These are phyloP conservation scores for Rhexocercosporidium sp. DNA, from an alignment of 2,329 filamentous ascomycete species.

Conservation along the genomic window DNA sequence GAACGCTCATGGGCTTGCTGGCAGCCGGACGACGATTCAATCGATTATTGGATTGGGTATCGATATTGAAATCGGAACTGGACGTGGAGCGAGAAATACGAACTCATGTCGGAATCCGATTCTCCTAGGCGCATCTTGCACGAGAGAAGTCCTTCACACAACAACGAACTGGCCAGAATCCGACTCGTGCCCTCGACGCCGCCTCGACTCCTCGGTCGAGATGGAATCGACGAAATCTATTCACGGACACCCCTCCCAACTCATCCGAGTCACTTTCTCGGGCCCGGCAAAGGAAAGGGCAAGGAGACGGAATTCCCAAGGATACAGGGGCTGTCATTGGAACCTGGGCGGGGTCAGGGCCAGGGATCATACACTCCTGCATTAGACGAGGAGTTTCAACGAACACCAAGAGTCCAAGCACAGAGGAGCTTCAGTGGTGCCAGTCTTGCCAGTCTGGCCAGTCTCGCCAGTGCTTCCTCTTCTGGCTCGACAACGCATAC, in stretches of 20 bases:
- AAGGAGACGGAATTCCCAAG: conserved; percentile 23
- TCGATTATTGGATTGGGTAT: neutral
- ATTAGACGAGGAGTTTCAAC: conserved; percentile 39
- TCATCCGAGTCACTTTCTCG: conserved; percentile 40
- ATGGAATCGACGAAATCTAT: conserved; percentile 36
- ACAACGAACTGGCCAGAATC: conserved; percentile 28
- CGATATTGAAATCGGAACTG: conserved; percentile 1
- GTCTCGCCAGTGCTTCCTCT: too few relatives aligned
- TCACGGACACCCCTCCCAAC: conserved; percentile 42
- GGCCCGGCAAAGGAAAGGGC: conserved; percentile 28
- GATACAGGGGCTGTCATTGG: neutral
- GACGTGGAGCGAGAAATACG: neutral
- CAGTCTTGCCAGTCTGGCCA: too few relatives aligned
- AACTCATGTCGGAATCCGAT: conserved; percentile 26
- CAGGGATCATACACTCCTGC: conserved; percentile 27
- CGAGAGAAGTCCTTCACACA: conserved; percentile 35
- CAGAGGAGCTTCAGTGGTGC: conserved; percentile 29
- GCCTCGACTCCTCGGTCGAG: conserved; percentile 28
- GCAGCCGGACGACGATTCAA: conserved; percentile 10
- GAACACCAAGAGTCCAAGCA: conserved; percentile 30
- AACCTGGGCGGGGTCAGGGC: neutral
- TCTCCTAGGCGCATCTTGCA: conserved; percentile 34
- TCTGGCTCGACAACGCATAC: conserved; percentile 35
- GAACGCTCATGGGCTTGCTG: conserved; percentile 15
- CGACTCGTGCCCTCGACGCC: conserved; percentile 32